Conservation (phyloP, 2,329 filamentous ascomycete species). For the Talaromyces sp. region DNA sequence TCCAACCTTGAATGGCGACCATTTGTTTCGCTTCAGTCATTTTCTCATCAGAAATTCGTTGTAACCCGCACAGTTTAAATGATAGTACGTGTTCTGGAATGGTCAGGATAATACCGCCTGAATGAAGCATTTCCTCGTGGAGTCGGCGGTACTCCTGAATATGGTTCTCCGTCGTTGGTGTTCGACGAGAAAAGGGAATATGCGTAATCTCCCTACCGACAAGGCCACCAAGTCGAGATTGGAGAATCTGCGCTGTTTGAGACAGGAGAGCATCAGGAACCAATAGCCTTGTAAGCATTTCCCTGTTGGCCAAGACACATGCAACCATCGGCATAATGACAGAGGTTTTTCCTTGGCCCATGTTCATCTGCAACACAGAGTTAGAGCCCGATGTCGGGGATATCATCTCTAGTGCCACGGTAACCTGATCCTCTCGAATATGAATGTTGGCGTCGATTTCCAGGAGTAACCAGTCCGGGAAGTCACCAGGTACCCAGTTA, state of each 20-base stretch:
- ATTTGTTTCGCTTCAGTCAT: slow-evolving; percentile 45
- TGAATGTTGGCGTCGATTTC: slow-evolving; percentile 64
- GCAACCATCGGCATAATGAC: slow-evolving; percentile 67
- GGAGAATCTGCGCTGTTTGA: slow-evolving; percentile 59
- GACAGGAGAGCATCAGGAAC: slow-evolving; percentile 59
- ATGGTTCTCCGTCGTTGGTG: slow-evolving; percentile 30
- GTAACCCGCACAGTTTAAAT: slow-evolving; percentile 60
- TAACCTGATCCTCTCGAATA: slow-evolving; percentile 59
- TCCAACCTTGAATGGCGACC: slow-evolving; percentile 50
- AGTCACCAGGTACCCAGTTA: slow-evolving; percentile 54
- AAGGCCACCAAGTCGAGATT: slow-evolving; percentile 55
- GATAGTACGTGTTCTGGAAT: slow-evolving; percentile 65
- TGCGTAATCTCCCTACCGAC: slow-evolving; percentile 53
- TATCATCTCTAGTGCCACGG: slow-evolving; percentile 61
- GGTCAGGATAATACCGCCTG: slow-evolving; percentile 55
- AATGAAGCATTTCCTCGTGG: slow-evolving; percentile 41
- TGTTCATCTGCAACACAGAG: slow-evolving; percentile 63
- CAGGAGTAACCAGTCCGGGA: slow-evolving; percentile 63
- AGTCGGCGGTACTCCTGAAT: slow-evolving; percentile 36
- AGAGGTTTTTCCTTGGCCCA: slow-evolving; percentile 67
- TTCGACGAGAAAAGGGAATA: slow-evolving; percentile 57
- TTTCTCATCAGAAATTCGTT: slow-evolving; percentile 52
- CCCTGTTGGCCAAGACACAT: slow-evolving; percentile 50
- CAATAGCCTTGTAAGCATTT: slow-evolving; percentile 53
- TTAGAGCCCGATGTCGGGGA: slow-evolving; percentile 51